Evolutionary conservation across 2,329 filamentous ascomycete genomes (phyloP), one percentile per base, ranked within the genome.

Genomic region (Venturia nashicola): DNA sequence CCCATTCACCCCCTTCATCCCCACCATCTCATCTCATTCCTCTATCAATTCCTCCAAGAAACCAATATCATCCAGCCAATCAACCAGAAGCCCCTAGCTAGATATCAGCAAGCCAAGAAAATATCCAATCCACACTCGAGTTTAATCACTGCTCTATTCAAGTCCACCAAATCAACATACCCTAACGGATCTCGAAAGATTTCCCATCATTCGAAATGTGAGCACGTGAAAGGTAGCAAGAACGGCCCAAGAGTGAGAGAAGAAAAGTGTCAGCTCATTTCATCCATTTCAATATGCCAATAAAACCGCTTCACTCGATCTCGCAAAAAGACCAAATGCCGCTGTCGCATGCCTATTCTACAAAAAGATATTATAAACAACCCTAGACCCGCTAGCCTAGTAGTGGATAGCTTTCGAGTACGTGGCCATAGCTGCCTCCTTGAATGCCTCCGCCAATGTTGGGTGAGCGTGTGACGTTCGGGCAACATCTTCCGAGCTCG

Each of bases 361-460:
- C 51, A 57, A 57, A 36, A 57, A 36, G 48, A 36, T 36, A 36
- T 36, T 57, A 57, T 57, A 34, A 36, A 36, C 51, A 57, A 57
- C 51, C 51, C 27, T 27, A 36, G 8, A 6, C 16, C 32, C 7
- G n/a, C 51, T 3, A 36, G 46, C 59, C 78, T 89, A 99, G 79
- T 89, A 96, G 82, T 99, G 94, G 76, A 99, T 96, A 69, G 94
- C 88, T 82, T 96, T 94, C 72, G 87, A 85, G 80, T 96, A 91
- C 61, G 93, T 97, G 67, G 91, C 90, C 94, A 99, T 97, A 70
- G 94, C 94, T 72, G 94, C 94, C 85, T 99, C 94, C 84, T 99
- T 99, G 85, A 99, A 97, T 55, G 94, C 94, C 82, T 99, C 94
- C 32, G 93, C 87, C 66, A 99, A 83, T 61, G 92, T 97, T 64